phyloP scores from a whole-genome alignment of 495 filamentous ascomycete genomes.

The Aspergillus mulundensis region DNA sequence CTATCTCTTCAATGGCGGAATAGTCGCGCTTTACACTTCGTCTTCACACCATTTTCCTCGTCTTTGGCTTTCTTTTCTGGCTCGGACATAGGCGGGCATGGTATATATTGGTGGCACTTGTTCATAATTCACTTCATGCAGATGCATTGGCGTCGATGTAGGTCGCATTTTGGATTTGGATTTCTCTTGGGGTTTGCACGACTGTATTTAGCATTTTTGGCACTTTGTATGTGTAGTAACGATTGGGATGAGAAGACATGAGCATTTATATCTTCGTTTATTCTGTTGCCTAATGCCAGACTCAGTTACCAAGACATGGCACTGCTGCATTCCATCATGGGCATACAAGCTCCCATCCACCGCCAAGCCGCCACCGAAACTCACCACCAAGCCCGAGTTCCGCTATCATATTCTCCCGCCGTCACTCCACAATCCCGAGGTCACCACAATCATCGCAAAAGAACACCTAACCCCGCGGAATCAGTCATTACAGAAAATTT shows the following conservation, averaged over 20 bases:
- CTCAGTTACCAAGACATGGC: neutral
- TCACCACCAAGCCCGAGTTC: neutral
- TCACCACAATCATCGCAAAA: neutral
- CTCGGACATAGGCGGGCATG: neutral
- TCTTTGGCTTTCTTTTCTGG: neutral
- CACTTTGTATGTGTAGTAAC: neutral
- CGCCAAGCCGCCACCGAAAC: neutral
- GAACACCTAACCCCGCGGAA: neutral
- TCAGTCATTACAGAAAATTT: neutral
- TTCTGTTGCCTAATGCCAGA: slow-evolving; percentile 1
- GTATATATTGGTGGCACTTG: neutral
- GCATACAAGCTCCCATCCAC: neutral
- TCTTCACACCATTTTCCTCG: neutral
- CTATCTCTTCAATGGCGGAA: slow-evolving; percentile 9
- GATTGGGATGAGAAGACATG: neutral
- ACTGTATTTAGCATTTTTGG: slow-evolving; percentile 5
- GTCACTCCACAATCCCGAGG: neutral
- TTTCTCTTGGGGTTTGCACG: neutral
- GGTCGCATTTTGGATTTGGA: neutral
- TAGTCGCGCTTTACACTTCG: neutral
- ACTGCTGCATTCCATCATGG: too few species aligned
- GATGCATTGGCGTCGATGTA: slow-evolving; percentile 3
- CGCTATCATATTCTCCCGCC: neutral
- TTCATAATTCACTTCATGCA: neutral
- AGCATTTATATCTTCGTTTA: neutral